Conservation (phyloP, 345 rosid species). For the Linum usitatissimum region DNA sequence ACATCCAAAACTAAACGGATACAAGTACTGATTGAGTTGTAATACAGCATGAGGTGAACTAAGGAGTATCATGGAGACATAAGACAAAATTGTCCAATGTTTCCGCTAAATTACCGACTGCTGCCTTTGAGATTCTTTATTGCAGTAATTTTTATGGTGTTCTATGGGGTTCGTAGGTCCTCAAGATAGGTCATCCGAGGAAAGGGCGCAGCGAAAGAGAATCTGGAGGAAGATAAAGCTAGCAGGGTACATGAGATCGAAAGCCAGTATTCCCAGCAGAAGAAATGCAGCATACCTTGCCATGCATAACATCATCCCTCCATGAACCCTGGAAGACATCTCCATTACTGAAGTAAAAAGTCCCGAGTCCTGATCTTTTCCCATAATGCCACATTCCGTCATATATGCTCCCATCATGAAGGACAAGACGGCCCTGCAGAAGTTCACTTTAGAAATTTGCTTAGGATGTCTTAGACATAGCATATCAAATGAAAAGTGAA, state of each 20-base stretch:
- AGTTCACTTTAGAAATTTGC: conserved; percentile 7
- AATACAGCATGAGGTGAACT: no score
- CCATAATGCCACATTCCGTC: conserved; percentile 94
- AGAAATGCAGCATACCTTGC: conserved; percentile 48
- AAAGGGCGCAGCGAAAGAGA: no score
- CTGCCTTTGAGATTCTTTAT: no score
- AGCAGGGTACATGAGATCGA: not conserved
- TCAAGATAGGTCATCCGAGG: no score
- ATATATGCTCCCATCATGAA: conserved; percentile 76
- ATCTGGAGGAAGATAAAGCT: not conserved
- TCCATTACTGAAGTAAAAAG: conserved; percentile 83
- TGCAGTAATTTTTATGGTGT: no score
- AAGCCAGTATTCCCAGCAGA: no score
- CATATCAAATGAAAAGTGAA: conserved; percentile 7
- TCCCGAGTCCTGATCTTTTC: conserved; percentile 83
- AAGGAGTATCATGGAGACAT: no score
- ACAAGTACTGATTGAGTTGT: no score
- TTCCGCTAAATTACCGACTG: no score
- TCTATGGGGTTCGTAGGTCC: no score
- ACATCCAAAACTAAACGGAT: not conserved
- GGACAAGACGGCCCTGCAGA: conserved; percentile 65
- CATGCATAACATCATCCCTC: conserved; percentile 94
- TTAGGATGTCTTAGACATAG: conserved; percentile 8
- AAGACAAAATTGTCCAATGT: no score
- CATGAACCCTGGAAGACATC: conserved; percentile 97